These are phyloP conservation scores for Trapa incisa DNA, from an alignment of 345 rosid genomes.

Conservation along the genomic window DNA sequence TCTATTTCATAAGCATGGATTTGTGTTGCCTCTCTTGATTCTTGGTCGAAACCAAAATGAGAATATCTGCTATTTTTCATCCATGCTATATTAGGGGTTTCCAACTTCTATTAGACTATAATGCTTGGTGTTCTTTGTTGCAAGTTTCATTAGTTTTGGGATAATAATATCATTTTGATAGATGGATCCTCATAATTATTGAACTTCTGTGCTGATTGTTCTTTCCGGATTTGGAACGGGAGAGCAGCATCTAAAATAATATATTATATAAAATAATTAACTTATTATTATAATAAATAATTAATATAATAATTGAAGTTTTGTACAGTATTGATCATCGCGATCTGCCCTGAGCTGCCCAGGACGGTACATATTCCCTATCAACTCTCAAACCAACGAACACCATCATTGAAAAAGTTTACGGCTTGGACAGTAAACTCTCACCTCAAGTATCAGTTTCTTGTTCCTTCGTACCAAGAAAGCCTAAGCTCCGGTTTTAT, in stretches of 20 bases:
- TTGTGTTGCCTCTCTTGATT: background rate
- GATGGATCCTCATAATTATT: background rate
- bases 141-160: background rate
- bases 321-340: too few species aligned
- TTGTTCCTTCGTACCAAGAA: too few species aligned
- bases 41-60: background rate
- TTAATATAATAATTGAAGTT: too few species aligned
- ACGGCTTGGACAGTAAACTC: too few species aligned
- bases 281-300: too few species aligned
- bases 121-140: background rate
- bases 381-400: too few species aligned
- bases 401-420: too few species aligned
- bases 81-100: background rate
- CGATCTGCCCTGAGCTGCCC: too few species aligned
- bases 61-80: background rate
- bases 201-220: constrained; percentile 51
- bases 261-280: too few species aligned
- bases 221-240: constrained; percentile 84
- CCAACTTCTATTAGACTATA: background rate
- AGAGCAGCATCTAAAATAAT: constrained; percentile 65
- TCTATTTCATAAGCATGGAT: background rate
- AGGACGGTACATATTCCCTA: too few species aligned
- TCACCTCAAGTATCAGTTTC: too few species aligned
- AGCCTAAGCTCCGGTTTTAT: too few species aligned
- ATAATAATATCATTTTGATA: background rate